Conservation (phyloP, 2,329 filamentous ascomycete genomes). For the Helotiales sp. region DNA sequence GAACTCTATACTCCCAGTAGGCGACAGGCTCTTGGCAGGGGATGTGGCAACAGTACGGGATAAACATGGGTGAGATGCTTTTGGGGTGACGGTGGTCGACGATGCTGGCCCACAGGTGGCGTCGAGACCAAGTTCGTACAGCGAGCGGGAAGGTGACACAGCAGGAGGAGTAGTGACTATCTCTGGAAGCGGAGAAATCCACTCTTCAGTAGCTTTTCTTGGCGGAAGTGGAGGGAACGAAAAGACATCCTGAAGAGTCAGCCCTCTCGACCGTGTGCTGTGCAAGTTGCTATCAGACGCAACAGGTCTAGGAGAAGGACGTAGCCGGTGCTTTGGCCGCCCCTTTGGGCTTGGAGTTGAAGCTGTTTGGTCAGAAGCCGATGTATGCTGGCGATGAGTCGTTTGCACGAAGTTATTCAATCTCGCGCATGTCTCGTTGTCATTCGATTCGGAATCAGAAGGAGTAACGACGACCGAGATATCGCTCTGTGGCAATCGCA, state of each 20-base stretch:
- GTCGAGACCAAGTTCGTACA: slow-evolving; percentile 28
- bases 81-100: not conserved
- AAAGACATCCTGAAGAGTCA: slow-evolving; percentile 15
- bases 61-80: slow-evolving; percentile 2
- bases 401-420: not conserved
- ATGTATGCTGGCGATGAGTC: not conserved
- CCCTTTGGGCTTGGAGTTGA: slow-evolving; percentile 6
- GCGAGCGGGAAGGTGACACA: slow-evolving; percentile 8
- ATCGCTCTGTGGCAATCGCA: slow-evolving; percentile 10
- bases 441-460: slow-evolving; percentile 17
- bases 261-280: not conserved
- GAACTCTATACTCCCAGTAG: not conserved
- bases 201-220: slow-evolving; percentile 29
- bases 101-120: slow-evolving; percentile 13
- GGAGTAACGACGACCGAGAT: slow-evolving; percentile 12
- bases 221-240: slow-evolving; percentile 30
- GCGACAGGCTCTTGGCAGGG: not conserved
- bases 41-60: not conserved
- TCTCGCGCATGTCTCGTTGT: not conserved
- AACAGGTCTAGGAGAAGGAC: slow-evolving; percentile 7
- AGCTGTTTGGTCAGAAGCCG: not conserved
- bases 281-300: slow-evolving; percentile 11
- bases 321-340: not conserved
- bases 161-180: slow-evolving; percentile 11
- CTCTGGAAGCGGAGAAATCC: slow-evolving; percentile 30